Conservation (phyloP, 495 filamentous ascomycete genomes). For the Trichocladium antarcticum region DNA sequence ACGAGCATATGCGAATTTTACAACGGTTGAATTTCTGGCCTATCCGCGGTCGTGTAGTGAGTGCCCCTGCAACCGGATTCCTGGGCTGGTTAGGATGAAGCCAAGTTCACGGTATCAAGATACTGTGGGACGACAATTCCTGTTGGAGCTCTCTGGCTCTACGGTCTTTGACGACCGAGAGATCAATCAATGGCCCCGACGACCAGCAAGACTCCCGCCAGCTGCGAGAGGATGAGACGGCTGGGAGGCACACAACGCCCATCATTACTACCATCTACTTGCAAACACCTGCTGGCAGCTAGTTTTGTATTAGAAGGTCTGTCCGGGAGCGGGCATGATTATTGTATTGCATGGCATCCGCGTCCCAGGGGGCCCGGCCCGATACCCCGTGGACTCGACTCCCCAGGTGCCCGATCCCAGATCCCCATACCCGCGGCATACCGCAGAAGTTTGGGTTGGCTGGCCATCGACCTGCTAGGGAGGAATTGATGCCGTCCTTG, state of each 20-base stretch:
- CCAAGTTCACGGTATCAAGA: slow-evolving; percentile 38
- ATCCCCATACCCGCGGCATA: no score
- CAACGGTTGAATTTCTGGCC: neutral
- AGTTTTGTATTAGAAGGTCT: no score
- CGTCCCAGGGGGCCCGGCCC: no score
- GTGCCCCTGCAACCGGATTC: slow-evolving; percentile 28
- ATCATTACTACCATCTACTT: no score
- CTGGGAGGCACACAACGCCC: no score
- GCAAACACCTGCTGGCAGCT: no score
- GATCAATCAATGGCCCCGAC: slow-evolving; percentile 37
- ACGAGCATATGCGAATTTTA: neutral
- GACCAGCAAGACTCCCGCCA: slow-evolving; percentile 39
- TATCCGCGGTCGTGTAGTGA: neutral
- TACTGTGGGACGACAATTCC: slow-evolving; percentile 42
- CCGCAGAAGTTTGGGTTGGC: no score
- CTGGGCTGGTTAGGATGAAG: slow-evolving; percentile 28
- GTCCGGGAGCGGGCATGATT: no score
- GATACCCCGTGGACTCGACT: no score
- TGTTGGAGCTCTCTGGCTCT: slow-evolving; percentile 39
- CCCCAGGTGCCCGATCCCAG: no score
- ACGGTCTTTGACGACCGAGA: slow-evolving; percentile 27
- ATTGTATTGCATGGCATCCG: no score
- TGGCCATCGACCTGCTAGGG: slow-evolving; percentile 3
- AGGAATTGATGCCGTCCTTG: slow-evolving; percentile 2
- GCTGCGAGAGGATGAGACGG: slow-evolving; percentile 10